Base-by-base conservation (phyloP, 2,329 filamentous ascomycete genomes). In the Boeremia exigua region DNA sequence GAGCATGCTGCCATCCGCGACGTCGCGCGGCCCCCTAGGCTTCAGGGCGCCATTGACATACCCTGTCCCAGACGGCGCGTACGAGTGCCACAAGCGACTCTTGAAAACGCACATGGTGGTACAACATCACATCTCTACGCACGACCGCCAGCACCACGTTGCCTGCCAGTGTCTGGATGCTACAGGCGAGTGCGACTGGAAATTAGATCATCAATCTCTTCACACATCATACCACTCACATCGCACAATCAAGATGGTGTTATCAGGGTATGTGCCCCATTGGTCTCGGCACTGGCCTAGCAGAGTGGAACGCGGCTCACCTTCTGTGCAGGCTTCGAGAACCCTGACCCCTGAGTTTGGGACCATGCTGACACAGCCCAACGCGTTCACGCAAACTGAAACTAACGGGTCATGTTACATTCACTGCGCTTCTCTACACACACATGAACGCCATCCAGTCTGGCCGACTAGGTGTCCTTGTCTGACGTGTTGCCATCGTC, bases 401-500 rank as follows among this genome's bases (percentile, higher is more conserved):
- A 62, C 60, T 44, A 45, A 64, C 63, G 40, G 61, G 36, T 61
- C 59, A 65, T 48, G 40, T 62, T 58, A 47, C 34, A 58, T 17
- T 43, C 37, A 33, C 47, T 15, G 17, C 15, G 25, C 11, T 28
- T 30, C 58, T 62, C 65, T 37, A 37, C 19, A 30, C 17, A 29
- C 14, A 25, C 17, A 8, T 7, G 15, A 15, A 74, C 74, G 62
- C 70, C 73, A 62, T 42, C 49, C 54, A 54, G 65, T 50, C 49
- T 60, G 60, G 51, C 62, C 57, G 32, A 54, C 65, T 66, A 67
- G 45, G 65, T 60, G 38, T 79, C 77, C 54, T 75, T 75, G 44
- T 77, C 78, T 42, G 64, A 67, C 27, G 60, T 60, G 19, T 74
- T 72, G 34, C 73, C 70, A 60, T 82, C 80, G 57, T 81, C 79